Percentiles rank a stretch among this genome's conserved stretches.
phyloP scores from a whole-genome alignment of 805 yeast species.

The Cyberlindnera petersonii region DNA sequence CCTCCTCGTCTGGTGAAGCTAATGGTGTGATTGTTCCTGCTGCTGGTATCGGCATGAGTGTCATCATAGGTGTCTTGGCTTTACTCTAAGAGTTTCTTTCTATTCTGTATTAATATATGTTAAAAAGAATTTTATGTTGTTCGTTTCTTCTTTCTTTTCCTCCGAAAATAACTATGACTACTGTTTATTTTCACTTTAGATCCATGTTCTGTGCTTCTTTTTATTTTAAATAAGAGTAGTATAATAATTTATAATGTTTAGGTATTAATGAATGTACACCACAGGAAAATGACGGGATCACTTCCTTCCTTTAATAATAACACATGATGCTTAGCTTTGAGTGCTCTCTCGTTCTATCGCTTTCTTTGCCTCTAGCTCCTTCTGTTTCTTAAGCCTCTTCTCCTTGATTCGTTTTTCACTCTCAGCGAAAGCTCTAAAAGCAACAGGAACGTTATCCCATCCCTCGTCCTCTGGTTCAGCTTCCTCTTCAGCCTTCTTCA shows the following conservation, averaged over 20 bases:
- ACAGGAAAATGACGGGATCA: neutral
- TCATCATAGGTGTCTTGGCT: constrained; percentile 5
- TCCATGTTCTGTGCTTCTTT: neutral
- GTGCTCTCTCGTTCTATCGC: neutral
- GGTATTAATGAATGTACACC: neutral
- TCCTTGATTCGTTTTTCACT: constrained; percentile 63
- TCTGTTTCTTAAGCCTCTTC: constrained; percentile 16
- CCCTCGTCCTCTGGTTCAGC: constrained; percentile 42
- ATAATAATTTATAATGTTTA: neutral
- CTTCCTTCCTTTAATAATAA: neutral
- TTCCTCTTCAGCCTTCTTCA: constrained; percentile 23
- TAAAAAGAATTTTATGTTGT: too few species aligned
- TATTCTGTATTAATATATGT: too few species aligned
- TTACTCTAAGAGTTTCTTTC: too few species aligned
- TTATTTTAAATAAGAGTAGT: neutral
- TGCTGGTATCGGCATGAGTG: constrained; percentile 9
- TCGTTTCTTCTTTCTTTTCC: neutral
- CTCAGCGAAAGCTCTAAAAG: constrained; percentile 78
- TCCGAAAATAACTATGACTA: neutral
- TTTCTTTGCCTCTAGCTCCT: constrained; percentile 16
- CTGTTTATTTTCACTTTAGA: too few species aligned
- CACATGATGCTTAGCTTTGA: neutral
- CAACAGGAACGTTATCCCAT: constrained; percentile 64
- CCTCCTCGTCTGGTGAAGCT: constrained; percentile 7
- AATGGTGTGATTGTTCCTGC: constrained; percentile 4